Evolutionary conservation across 352 stramenopile genomes (phyloP), one percentile per base, ranked within the genome.

Genomic region (Globisporangium polare): DNA sequence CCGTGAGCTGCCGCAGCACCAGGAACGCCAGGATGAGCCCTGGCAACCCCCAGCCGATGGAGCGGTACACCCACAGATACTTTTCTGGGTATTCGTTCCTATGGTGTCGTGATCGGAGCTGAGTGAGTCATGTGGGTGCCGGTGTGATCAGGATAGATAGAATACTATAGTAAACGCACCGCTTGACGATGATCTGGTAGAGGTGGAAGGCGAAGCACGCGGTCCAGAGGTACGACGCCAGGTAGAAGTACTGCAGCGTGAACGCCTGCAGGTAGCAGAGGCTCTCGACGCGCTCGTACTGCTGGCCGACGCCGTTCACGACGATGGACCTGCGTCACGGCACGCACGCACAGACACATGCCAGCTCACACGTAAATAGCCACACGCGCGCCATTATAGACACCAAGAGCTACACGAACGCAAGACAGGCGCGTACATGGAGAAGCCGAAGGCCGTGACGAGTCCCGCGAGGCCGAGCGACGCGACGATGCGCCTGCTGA

Each of bases 121-220:
- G 24, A 35, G 8, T 33, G 13, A 49, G 5, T 56, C 29, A 5
- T 35, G n/a, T n/a, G n/a, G n/a, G n/a, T n/a, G n/a, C n/a, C n/a
- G n/a, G n/a, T n/a, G n/a, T n/a, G n/a, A 35, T 35, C 29, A 35
- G 29, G 29, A 35, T 35, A 35, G n/a, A 33, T 35, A 26, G 20
- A 60, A 43, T 20, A n/a, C 29, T 13, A 13, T 58, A 27, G 35
- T n/a, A 15, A 13, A 59, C 76, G 47, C 37, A 84, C 67, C 78
- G 69, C 55, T 88, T 82, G 43, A 91, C 80, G 52, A 94, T 88
- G 75, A 94, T 90, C 66, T 92, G 83, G 71, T 90, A 94, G 60
- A 94, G 72, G 65, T 94, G 81, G 55, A 92, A 92, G 33, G 86
- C 86, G 53, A 94, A 94, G 72, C 86, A 94, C 2, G 71, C 74